Percentiles rank a stretch among this genome's conserved stretches.
Conservation (phyloP, 306 rosid genomes). For the Casuarina equisetifolia region DNA sequence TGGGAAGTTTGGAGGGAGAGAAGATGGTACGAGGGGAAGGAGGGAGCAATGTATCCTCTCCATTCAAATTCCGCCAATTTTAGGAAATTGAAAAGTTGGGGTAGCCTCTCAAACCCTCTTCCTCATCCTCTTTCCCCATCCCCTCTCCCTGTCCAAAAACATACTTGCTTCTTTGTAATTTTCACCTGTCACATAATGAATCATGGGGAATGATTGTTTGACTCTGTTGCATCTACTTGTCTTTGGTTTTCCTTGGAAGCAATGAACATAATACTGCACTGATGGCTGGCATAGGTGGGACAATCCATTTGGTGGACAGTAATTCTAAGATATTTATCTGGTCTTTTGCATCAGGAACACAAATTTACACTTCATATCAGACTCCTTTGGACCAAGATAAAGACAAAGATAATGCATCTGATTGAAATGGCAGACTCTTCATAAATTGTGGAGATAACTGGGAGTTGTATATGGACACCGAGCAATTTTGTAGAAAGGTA, state of each 20-base stretch:
- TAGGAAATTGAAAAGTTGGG: not conserved
- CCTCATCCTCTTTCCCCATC: not conserved
- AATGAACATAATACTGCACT: slow-evolving; percentile 46
- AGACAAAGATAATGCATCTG: slow-evolving; percentile 44
- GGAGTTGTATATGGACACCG: slow-evolving; percentile 52
- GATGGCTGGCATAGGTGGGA: slow-evolving; percentile 62
- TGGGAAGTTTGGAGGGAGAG: not conserved
- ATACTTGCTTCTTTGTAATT: too few species aligned
- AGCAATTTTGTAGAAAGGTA: slow-evolving; percentile 64
- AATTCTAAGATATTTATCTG: slow-evolving; percentile 52
- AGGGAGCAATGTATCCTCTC: not conserved
- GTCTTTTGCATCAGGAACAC: slow-evolving; percentile 66
- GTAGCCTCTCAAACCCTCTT: not conserved
- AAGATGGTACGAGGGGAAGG: not conserved
- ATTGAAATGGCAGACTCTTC: slow-evolving; percentile 26
- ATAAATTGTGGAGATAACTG: slow-evolving; percentile 80
- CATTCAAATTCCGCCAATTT: not conserved
- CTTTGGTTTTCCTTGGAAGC: slow-evolving; percentile 24
- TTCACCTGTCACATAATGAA: not conserved
- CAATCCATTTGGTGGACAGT: slow-evolving; percentile 55
- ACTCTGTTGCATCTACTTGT: not conserved
- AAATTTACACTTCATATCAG: slow-evolving; percentile 57
- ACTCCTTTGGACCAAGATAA: slow-evolving; percentile 32
- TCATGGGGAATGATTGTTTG: not conserved
- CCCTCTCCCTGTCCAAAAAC: not conserved